These are phyloP conservation scores for Candida albicans DNA, from an alignment of 1,139 yeast species.

Conservation along the genomic window DNA sequence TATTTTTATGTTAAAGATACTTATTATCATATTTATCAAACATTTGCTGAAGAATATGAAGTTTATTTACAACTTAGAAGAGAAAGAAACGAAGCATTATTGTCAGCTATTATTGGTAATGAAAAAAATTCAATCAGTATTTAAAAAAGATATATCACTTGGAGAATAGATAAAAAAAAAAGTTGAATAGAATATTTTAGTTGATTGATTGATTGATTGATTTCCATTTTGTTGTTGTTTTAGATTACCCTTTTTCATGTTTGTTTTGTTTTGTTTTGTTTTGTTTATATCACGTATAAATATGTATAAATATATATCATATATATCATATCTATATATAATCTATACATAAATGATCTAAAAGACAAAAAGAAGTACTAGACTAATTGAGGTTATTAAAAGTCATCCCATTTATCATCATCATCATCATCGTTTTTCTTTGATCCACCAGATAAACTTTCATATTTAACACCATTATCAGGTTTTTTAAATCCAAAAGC, in stretches of 20 bases:
- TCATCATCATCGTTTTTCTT: constrained; percentile 29
- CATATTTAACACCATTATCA: constrained; percentile 54
- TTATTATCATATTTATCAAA: constrained; percentile 43
- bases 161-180: background rate
- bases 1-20: constrained; percentile 59
- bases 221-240: no score
- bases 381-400: no score
- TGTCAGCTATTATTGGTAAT: background rate
- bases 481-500: constrained; percentile 75
- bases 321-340: no score
- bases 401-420: constrained; percentile 50
- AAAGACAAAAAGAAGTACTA: no score
- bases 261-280: background rate
- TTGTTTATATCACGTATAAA: constrained; percentile 1
- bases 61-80: constrained; percentile 7
- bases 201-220: no score
- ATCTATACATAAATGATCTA: no score
- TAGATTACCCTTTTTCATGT: no score
- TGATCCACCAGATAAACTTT: constrained; percentile 48
- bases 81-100: constrained; percentile 1
- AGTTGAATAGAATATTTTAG: no score
- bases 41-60: constrained; percentile 40
- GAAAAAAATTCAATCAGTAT: background rate
- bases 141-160: no score
- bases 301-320: constrained; percentile 2